Evolutionary conservation across 345 rosid species (phyloP).

Genomic region (Conringia planisiliqua): DNA sequence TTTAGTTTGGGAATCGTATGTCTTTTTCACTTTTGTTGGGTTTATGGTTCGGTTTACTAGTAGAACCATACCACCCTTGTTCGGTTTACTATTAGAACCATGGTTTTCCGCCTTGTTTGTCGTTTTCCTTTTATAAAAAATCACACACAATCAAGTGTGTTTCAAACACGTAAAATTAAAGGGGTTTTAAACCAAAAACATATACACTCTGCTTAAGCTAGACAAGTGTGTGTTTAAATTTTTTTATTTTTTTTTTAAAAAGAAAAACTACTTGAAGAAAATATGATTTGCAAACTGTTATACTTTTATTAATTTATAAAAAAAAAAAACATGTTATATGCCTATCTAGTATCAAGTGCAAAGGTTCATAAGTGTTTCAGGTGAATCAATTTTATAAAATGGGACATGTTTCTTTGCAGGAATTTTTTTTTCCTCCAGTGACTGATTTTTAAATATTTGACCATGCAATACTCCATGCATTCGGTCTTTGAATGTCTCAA

Average conservation of each 20-base stretch:
- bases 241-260: not conserved
- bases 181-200: not conserved
- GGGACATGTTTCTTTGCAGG: not conserved
- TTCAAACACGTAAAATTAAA: not conserved
- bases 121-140: not conserved
- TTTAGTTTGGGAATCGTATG: not conserved
- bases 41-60: slow-evolving; percentile 2
- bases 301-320: not conserved
- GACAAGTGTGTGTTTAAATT: not conserved
- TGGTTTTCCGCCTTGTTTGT: not conserved
- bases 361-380: not conserved
- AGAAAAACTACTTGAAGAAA: not conserved
- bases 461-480: not conserved
- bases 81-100: not conserved
- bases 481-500: not conserved
- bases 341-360: not conserved
- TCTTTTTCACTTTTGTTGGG: not conserved
- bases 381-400: not conserved
- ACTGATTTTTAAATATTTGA: not conserved
- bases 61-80: not conserved
- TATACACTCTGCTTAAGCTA: not conserved
- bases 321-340: not conserved
- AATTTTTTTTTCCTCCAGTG: not conserved
- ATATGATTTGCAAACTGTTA: not conserved
- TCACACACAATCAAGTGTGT: not conserved